Evolutionary conservation across 2,329 filamentous ascomycete species (phyloP), one percentile per base, ranked within the genome.

Genomic region (Nannizzia gypsea): DNA sequence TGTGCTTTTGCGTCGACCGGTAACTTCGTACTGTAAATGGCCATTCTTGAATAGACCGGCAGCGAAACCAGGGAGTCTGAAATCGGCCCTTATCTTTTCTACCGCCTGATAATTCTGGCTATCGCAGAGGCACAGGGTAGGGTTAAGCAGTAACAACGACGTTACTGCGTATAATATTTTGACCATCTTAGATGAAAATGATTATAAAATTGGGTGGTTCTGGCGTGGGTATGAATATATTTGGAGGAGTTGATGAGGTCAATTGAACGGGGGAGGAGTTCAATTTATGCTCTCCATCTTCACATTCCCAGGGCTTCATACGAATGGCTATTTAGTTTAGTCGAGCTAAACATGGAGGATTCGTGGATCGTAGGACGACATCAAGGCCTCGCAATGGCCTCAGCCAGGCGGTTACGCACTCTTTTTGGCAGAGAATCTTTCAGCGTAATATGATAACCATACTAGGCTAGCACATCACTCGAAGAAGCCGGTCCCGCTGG

Each of bases 11-110:
- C 58, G 54, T 22, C 54, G 22, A n/a, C 60, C 60, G 11, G 55
- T 58, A 6, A 42, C 60, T 13, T 34, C 44, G 20, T 60, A 55
- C 31, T 20, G 13, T 5, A 58, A 9, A 1, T 24, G 13, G 6
- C 22, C 34, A 36, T 58, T 22, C 22, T 46, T 52, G 6, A 38
- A 15, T n/a, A 59, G 26, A 15, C 40, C 54, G 3, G 44, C 60
- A 36, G 52, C 60, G 20, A 60, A 42, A 1, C 52, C 60, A 13
- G 60, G 60, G 31, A 62, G n/a, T 31, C 44, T 36, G 36, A 48
- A 60, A 3, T 55, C 20, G 2, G 38, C 28, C 34, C 58, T 52
- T 34, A 60, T 62, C 11, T 24, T 34, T 56, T 60, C 58, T 3
- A 62, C 17, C 9, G 34, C 38, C n/a, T 28, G 31, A 17, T 42